Evolutionary conservation across 495 filamentous ascomycete species (phyloP).

Genomic region (Cercophora samala): DNA sequence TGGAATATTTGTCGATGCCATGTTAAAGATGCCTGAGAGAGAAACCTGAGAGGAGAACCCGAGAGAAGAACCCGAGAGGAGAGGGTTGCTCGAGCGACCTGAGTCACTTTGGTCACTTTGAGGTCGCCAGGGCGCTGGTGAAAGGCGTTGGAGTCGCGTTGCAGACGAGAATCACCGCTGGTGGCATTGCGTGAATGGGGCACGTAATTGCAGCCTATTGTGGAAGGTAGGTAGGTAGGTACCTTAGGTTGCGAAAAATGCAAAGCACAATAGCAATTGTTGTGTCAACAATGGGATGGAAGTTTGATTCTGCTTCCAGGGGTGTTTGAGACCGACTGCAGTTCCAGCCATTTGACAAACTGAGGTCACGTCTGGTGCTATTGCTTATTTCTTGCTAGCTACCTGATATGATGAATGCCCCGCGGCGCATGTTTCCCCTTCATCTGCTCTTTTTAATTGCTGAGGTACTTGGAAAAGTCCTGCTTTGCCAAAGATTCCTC

Average conservation of each 20-base stretch:
- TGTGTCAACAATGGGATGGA: background rate
- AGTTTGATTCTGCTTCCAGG: background rate
- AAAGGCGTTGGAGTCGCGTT: background rate
- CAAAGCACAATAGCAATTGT: background rate
- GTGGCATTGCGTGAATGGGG: no score
- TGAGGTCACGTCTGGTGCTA: background rate
- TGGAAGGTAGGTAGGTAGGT: background rate
- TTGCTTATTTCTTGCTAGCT: background rate
- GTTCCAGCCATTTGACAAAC: background rate
- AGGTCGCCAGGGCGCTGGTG: background rate
- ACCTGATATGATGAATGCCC: background rate
- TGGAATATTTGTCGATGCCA: background rate
- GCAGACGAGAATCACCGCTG: background rate
- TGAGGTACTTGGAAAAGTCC: conserved; percentile 26
- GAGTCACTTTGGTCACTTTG: background rate
- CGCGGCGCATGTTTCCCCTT: no score
- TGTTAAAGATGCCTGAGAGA: background rate
- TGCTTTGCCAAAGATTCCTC: conserved; percentile 30
- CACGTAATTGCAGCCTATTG: no score
- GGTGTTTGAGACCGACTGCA: background rate
- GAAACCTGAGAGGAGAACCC: no score
- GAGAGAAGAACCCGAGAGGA: no score
- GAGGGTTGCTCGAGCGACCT: background rate
- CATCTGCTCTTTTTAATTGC: conserved; percentile 10
- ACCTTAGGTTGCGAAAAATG: background rate